Percentiles rank a stretch among this genome's conserved stretches.
These are phyloP conservation scores for Carex littledalei DNA, from an alignment of 176 grass and related monocot genomes.

Conservation along the genomic window DNA sequence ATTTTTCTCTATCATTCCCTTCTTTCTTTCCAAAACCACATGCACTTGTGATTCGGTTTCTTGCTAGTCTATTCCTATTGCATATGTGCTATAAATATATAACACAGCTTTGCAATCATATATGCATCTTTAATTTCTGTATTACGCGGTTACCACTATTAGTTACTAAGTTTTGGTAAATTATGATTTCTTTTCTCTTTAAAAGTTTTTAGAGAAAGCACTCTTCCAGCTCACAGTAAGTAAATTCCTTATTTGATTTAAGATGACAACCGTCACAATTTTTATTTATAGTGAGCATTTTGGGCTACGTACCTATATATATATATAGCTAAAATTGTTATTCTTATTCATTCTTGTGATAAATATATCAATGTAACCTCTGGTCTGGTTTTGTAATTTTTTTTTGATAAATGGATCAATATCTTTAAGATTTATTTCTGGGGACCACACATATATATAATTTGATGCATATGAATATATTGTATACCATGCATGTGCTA, in stretches of 20 bases:
- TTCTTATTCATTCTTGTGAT: not conserved
- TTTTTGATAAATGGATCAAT: not conserved
- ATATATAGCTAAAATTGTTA: not conserved
- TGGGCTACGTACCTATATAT: not conserved
- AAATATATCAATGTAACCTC: too few relatives aligned
- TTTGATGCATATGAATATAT: constrained; percentile 18
- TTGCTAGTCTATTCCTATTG: not conserved
- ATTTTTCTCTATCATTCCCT: constrained; percentile 2
- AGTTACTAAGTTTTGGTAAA: not conserved
- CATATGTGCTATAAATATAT: not conserved
- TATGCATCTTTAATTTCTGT: not conserved
- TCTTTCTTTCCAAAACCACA: not conserved
- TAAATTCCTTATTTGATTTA: not conserved
- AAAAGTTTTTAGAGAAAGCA: not conserved
- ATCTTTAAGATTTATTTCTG: not conserved
- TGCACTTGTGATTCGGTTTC: constrained; percentile 12
- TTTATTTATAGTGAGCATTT: not conserved
- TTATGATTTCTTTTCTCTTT: not conserved
- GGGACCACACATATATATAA: not conserved
- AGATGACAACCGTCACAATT: not conserved
- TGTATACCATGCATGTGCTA: constrained; percentile 15
- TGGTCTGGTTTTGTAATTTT: too few relatives aligned
- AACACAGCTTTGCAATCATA: not conserved
- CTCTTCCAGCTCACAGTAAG: too few relatives aligned
- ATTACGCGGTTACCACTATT: not conserved